Evolutionary conservation across 2,329 filamentous ascomycete species (phyloP).

Genomic region (Penicillium janthinellum): DNA sequence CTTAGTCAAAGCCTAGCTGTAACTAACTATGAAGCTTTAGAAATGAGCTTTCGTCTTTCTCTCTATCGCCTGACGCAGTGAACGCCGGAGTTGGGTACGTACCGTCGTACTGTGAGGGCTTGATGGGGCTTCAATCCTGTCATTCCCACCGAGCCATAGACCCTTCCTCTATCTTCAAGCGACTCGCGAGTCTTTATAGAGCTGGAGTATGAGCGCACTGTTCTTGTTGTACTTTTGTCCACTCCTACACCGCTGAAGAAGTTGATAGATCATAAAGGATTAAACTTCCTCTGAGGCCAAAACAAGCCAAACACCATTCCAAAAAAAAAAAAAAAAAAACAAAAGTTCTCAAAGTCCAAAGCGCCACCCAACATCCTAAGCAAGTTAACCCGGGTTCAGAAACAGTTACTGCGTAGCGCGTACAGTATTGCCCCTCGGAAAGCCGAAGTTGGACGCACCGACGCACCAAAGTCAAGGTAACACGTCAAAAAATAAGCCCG

Average conservation of each 20-base stretch:
- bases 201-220: slow-evolving; percentile 6
- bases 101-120: neutral
- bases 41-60: neutral
- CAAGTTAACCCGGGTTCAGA: neutral
- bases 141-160: no score
- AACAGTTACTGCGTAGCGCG: no score
- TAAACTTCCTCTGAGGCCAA: neutral
- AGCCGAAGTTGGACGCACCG: neutral
- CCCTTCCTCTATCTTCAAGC: neutral
- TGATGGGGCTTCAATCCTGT: neutral
- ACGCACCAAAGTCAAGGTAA: neutral
- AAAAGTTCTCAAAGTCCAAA: neutral
- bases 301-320: neutral
- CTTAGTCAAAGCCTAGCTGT: neutral
- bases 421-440: neutral
- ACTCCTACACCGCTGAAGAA: neutral
- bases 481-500: slow-evolving; percentile 4
- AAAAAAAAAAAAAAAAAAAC: no score
- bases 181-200: neutral
- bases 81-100: neutral
- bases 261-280: slow-evolving; percentile 1
- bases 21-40: no score
- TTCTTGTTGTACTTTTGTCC: neutral
- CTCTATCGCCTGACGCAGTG: neutral
- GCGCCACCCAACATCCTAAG: neutral